Evolutionary conservation across 306 rosid species (phyloP).

Genomic region (Trifolium fragiferum): DNA sequence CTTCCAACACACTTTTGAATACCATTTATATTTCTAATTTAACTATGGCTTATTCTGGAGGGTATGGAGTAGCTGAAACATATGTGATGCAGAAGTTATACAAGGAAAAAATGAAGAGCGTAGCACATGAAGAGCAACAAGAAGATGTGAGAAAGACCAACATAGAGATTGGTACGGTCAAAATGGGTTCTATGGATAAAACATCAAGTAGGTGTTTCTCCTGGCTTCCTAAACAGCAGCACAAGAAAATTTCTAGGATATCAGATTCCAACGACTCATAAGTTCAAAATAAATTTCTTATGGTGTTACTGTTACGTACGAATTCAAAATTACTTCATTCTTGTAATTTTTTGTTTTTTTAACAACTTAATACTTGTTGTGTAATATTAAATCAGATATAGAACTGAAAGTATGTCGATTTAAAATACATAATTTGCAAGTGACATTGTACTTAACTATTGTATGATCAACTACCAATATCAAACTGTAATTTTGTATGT

Average conservation of each 20-base stretch:
- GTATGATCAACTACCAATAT: no score
- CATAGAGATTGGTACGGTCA: not conserved
- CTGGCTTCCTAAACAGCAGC: constrained; percentile 43
- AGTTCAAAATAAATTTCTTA: constrained; percentile 1
- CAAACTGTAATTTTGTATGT: no score
- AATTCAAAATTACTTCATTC: no score
- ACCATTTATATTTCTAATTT: not conserved
- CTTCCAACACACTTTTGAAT: not conserved
- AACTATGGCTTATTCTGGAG: constrained; percentile 9
- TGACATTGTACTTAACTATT: no score
- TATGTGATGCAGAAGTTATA: constrained; percentile 49
- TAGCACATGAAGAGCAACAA: constrained; percentile 27
- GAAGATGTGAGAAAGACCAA: not conserved
- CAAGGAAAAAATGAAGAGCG: constrained; percentile 53
- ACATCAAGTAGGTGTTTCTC: constrained; percentile 51
- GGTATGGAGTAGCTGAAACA: constrained; percentile 50
- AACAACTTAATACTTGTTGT: no score
- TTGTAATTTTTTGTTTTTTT: no score
- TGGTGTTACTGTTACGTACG: no score
- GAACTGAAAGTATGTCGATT: no score
- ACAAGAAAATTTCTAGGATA: not conserved
- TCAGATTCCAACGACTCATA: not conserved
- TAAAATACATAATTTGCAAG: no score
- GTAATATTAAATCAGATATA: no score
- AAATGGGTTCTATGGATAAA: not conserved